Evolutionary conservation across 768 basidiomycete genomes (phyloP).

Genomic region (Termitomyces sp.): DNA sequence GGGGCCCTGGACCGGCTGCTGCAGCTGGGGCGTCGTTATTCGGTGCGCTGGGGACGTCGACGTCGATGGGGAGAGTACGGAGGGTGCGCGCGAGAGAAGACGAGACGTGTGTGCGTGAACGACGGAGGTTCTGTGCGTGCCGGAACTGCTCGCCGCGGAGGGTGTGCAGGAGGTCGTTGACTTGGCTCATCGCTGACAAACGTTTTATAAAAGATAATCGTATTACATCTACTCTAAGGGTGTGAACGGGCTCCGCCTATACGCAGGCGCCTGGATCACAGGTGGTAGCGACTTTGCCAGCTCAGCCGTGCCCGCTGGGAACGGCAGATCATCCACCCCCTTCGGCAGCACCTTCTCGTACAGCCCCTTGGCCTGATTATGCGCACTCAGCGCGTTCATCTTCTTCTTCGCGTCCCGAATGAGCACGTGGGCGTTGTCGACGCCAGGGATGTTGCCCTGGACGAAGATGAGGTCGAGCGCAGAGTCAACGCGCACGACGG

Average conservation of each 20-base stretch:
- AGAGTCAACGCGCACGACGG: slow-evolving; percentile 85
- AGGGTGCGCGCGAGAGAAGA: slow-evolving; percentile 13
- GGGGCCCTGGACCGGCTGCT: too few species aligned
- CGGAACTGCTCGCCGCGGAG: slow-evolving; percentile 70
- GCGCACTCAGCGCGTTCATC: slow-evolving; percentile 51
- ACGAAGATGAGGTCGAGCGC: slow-evolving; percentile 85
- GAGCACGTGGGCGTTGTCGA: slow-evolving; percentile 82
- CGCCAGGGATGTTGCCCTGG: slow-evolving; percentile 85
- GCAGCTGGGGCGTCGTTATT: too few species aligned
- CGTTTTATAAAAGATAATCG: background rate
- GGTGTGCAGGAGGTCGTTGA: slow-evolving; percentile 46
- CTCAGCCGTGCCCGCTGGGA: slow-evolving; percentile 84
- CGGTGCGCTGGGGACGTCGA: too few species aligned
- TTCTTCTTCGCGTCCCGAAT: slow-evolving; percentile 90
- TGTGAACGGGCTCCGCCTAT: slow-evolving; percentile 73
- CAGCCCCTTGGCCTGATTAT: slow-evolving; percentile 64
- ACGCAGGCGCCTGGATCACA: slow-evolving; percentile 65
- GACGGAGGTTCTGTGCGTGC: slow-evolving; percentile 48
- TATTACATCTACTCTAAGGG: slow-evolving; percentile 50
- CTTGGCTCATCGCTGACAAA: slow-evolving; percentile 14
- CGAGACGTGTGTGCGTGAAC: slow-evolving; percentile 27
- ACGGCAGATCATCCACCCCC: slow-evolving; percentile 80
- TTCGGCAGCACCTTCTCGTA: slow-evolving; percentile 77
- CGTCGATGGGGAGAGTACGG: slow-evolving; percentile 7
- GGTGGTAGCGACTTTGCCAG: slow-evolving; percentile 62